These are phyloP conservation scores for Vigna radiata DNA, from an alignment of 306 rosid species.

Conservation along the genomic window DNA sequence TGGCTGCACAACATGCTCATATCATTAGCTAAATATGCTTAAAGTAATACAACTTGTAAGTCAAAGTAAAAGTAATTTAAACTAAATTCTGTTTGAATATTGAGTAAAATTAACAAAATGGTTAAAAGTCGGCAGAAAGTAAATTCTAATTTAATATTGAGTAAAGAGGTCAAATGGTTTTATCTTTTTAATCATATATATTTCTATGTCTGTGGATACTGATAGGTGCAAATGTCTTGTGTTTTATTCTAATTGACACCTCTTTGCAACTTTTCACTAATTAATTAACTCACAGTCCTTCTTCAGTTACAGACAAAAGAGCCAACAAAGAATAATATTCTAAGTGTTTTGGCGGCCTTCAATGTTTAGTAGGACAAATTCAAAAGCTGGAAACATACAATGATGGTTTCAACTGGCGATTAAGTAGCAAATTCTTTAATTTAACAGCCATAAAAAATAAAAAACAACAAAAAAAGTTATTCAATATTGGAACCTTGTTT, in stretches of 20 bases:
- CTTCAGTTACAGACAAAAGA: background rate
- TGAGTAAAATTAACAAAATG: background rate
- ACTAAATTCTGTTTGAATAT: background rate
- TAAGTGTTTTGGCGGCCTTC: conserved; percentile 47
- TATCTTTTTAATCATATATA: conserved; percentile 22
- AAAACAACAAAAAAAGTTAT: conserved; percentile 7
- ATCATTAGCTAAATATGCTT: background rate
- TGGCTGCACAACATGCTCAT: conserved; percentile 57
- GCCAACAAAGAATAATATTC: conserved; percentile 34
- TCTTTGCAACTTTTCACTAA: conserved; percentile 20
- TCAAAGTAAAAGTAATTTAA: background rate
- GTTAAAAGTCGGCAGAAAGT: conserved; percentile 37
- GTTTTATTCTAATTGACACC: conserved; percentile 39
- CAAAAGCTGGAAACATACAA: conserved; percentile 44
- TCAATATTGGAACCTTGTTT: conserved; percentile 45
- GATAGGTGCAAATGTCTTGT: conserved; percentile 12
- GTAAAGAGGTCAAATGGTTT: conserved; percentile 50
- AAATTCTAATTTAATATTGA: conserved; percentile 29
- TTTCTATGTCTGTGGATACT: conserved; percentile 11
- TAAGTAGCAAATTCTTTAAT: conserved; percentile 12
- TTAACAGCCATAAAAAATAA: conserved; percentile 5
- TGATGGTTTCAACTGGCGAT: conserved; percentile 17
- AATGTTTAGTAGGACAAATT: conserved; percentile 51
- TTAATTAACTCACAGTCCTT: conserved; percentile 37
- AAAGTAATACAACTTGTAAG: conserved; percentile 4